phyloP scores from a whole-genome alignment of 768 basidiomycete species.

The Inosperma sp. region DNA sequence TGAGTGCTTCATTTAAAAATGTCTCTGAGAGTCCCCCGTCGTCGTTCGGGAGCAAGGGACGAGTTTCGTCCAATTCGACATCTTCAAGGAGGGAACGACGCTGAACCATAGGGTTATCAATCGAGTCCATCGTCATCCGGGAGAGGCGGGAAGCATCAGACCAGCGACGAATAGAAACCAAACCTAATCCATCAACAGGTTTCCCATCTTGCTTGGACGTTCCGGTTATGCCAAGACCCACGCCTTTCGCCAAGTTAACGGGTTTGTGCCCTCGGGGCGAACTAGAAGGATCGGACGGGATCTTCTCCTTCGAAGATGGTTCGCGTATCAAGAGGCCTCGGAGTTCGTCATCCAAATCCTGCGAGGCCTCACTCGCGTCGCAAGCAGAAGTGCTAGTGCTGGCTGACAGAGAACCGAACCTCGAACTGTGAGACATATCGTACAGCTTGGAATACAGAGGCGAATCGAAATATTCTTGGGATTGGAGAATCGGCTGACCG shows the following conservation, averaged over 20 bases:
- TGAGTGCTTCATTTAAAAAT: constrained; percentile 20
- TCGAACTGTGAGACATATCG: background rate
- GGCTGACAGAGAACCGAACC: background rate
- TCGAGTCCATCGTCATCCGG: background rate
- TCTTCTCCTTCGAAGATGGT: background rate
- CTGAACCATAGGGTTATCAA: background rate
- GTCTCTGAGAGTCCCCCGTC: constrained; percentile 14
- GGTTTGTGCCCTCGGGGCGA: background rate
- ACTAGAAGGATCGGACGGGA: background rate
- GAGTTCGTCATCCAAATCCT: background rate
- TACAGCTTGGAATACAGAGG: background rate
- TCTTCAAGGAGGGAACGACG: background rate
- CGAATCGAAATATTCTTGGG: too few relatives aligned
- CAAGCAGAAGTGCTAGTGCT: background rate
- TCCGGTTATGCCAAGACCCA: background rate
- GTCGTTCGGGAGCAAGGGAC: background rate
- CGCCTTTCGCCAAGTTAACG: background rate
- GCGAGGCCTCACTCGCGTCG: background rate
- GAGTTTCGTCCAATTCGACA: background rate
- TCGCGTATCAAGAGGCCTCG: background rate
- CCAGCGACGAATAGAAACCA: background rate
- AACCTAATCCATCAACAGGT: background rate
- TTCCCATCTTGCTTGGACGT: background rate
- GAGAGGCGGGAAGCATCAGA: background rate
- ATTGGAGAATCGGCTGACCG: background rate